Percentiles rank a stretch among this genome's conserved stretches.
Conservation (phyloP, 2,329 filamentous ascomycete species). For the Ploettnerulaceae sp. region DNA sequence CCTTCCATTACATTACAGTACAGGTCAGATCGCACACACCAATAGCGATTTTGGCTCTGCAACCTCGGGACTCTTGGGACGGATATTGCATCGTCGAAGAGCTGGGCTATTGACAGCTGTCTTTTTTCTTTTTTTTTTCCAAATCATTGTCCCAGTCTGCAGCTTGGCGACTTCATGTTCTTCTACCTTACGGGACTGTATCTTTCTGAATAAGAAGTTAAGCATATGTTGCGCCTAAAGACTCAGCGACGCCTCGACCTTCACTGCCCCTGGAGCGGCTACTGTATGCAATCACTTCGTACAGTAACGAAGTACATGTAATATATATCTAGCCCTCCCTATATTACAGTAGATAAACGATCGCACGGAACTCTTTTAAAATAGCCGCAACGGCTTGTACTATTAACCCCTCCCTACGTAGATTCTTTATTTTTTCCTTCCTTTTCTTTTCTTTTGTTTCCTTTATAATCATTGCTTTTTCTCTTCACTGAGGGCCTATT, state of each 20-base stretch:
- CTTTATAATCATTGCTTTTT: neutral
- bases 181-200: too few species aligned
- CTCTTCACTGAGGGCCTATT: neutral
- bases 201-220: too few species aligned
- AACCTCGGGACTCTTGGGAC: conserved; percentile 22
- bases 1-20: conserved; percentile 12
- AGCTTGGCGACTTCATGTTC: too few species aligned
- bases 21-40: conserved; percentile 16
- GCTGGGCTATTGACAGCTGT: conserved; percentile 2
- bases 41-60: conserved; percentile 16
- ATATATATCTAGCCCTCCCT: conserved; percentile 3
- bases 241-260: neutral
- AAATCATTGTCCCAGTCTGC: too few species aligned
- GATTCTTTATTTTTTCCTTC: neutral
- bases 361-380: conserved; percentile 3
- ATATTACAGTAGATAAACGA: neutral
- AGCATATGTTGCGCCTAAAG: too few species aligned
- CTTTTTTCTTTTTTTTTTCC: too few species aligned
- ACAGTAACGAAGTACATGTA: too few species aligned
- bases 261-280: neutral
- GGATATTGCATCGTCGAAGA: conserved; percentile 11
- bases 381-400: neutral
- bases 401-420: neutral
- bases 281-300: neutral
- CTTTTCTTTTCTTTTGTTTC: neutral